Conservation (phyloP, 2,329 filamentous ascomycete species). For the Exophiala calicioides region DNA sequence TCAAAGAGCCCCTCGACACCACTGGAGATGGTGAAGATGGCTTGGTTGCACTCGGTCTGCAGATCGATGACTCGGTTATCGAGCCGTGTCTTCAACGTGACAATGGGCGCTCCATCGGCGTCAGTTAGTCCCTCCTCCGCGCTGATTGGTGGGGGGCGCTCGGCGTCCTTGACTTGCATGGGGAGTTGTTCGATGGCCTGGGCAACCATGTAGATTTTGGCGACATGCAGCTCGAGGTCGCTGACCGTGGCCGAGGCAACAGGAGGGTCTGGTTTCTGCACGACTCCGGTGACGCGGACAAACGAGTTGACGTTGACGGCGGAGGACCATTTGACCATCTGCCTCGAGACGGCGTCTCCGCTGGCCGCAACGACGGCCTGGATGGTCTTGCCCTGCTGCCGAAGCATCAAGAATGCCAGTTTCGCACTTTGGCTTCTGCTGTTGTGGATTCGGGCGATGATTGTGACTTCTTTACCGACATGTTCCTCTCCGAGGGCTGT, state of each 20-base stretch:
- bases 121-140: constrained; percentile 53
- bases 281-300: constrained; percentile 74
- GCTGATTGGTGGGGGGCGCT: constrained; percentile 47
- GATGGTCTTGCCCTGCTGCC: constrained; percentile 75
- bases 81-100: constrained; percentile 79
- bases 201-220: constrained; percentile 77
- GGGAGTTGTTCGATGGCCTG: constrained; percentile 62
- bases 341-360: constrained; percentile 63
- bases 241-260: constrained; percentile 84
- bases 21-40: constrained; percentile 72
- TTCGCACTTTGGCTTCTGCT: constrained; percentile 85
- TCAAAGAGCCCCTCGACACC: constrained; percentile 70
- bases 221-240: constrained; percentile 82
- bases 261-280: constrained; percentile 80
- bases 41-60: constrained; percentile 85
- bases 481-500: constrained; percentile 62
- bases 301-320: constrained; percentile 77
- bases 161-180: constrained; percentile 59
- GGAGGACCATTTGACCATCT: constrained; percentile 92
- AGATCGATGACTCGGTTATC: constrained; percentile 94
- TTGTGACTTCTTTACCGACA: constrained; percentile 69
- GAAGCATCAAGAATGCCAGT: constrained; percentile 85
- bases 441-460: constrained; percentile 84
- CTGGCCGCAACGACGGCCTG: constrained; percentile 75
- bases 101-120: constrained; percentile 63